These are phyloP conservation scores for Xylaria curta DNA, from an alignment of 495 filamentous ascomycete genomes.

Conservation along the genomic window DNA sequence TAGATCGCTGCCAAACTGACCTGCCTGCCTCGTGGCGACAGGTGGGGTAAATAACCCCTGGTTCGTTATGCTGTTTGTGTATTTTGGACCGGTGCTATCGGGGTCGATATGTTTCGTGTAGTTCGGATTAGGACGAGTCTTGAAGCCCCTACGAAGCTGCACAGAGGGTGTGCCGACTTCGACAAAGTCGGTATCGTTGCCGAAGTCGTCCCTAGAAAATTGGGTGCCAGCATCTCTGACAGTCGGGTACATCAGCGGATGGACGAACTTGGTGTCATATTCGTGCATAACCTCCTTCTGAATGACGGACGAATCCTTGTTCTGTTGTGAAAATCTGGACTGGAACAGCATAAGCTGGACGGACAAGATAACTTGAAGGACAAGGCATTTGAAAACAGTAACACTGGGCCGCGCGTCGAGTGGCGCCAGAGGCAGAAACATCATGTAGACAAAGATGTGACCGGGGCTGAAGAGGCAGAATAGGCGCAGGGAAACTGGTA, in stretches of 20 bases:
- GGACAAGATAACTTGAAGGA: constrained; percentile 74
- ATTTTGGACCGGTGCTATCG: constrained; percentile 50
- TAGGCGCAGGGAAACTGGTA: constrained; percentile 78
- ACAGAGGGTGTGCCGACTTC: constrained; percentile 78
- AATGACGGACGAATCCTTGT: constrained; percentile 81
- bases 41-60: constrained; percentile 43
- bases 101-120: constrained; percentile 82
- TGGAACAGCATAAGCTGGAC: constrained; percentile 76
- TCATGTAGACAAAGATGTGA: constrained; percentile 85
- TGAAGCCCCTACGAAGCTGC: constrained; percentile 79
- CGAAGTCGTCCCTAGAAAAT: constrained; percentile 55
- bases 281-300: constrained; percentile 92
- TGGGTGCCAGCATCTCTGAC: constrained; percentile 87
- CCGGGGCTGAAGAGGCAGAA: constrained; percentile 94
- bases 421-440: constrained; percentile 79
- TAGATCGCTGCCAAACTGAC: constrained; percentile 30
- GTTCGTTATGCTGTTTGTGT: constrained; percentile 30
- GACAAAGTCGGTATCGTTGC: constrained; percentile 61
- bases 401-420: constrained; percentile 81
- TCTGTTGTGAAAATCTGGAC: constrained; percentile 76
- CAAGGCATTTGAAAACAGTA: constrained; percentile 79
- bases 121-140: constrained; percentile 86
- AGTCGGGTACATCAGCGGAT: constrained; percentile 80
- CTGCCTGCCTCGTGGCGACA: constrained; percentile 31
- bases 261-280: constrained; percentile 95